Conservation (phyloP, 169 alveolate genomes). For the Plasmodium blacklocki region DNA sequence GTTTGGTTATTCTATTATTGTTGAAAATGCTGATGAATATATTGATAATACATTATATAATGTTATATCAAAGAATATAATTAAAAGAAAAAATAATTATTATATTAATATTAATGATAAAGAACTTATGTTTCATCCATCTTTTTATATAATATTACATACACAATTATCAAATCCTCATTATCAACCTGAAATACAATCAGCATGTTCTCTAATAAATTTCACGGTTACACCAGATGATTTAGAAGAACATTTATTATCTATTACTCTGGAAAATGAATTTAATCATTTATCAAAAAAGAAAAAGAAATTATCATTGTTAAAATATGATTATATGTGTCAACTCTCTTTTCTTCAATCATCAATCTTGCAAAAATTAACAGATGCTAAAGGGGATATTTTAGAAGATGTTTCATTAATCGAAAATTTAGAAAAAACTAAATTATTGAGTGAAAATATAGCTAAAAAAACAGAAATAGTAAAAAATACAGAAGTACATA, state of each 20-base stretch:
- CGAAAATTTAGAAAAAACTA: conserved; percentile 94
- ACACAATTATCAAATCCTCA: conserved; percentile 96
- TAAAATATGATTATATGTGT: conserved; percentile 95
- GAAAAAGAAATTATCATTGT: conserved; percentile 93
- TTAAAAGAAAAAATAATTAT: conserved; percentile 91
- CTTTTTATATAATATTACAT: conserved; percentile 93
- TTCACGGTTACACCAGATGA: conserved; percentile 95
- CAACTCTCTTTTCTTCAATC: conserved; percentile 94
- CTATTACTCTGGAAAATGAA: conserved; percentile 95
- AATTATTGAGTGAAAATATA: conserved; percentile 94
- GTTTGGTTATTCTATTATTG: conserved; percentile 91
- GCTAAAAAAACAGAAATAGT: conserved; percentile 95
- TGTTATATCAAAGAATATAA: conserved; percentile 93
- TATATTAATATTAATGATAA: conserved; percentile 93
- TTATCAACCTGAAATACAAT: conserved; percentile 97
- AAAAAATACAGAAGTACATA: conserved; percentile 93
- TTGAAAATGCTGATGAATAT: conserved; percentile 95
- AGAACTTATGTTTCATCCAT: conserved; percentile 89
- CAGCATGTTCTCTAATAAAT: conserved; percentile 95
- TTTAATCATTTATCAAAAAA: conserved; percentile 93
- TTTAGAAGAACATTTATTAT: conserved; percentile 95
- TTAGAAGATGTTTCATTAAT: conserved; percentile 95
- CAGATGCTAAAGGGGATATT: conserved; percentile 94
- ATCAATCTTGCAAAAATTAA: conserved; percentile 91
- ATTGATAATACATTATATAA: conserved; percentile 96